phyloP scores from a whole-genome alignment of 345 rosid genomes.

The Microcos paniculata region DNA sequence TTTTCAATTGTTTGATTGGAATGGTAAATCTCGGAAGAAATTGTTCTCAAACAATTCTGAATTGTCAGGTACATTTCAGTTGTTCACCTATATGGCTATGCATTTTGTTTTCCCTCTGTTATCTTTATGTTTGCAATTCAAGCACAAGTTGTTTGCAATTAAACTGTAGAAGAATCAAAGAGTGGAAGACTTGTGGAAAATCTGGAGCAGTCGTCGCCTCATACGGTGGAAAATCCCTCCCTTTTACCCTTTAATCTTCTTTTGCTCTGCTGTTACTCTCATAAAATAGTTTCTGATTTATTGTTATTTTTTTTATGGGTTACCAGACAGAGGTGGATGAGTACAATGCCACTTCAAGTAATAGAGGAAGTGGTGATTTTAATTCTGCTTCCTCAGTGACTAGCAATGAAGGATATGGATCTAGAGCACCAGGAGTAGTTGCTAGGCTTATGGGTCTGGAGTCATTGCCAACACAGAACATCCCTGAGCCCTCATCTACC shows the following conservation, averaged over 20 bases:
- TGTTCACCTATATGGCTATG: not conserved
- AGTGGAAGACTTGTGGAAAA: slow-evolving; percentile 42
- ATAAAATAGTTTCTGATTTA: slow-evolving; percentile 12
- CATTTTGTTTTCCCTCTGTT: not conserved
- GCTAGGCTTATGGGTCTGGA: slow-evolving; percentile 98
- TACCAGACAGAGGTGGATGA: slow-evolving; percentile 52
- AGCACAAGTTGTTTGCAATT: slow-evolving; percentile 7
- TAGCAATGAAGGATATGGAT: slow-evolving; percentile 66
- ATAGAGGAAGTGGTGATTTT: slow-evolving; percentile 48
- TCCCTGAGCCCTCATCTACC: slow-evolving; percentile 36
- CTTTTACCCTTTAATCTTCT: slow-evolving; percentile 2
- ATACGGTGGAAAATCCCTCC: slow-evolving; percentile 36
- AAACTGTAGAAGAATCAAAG: slow-evolving; percentile 37
- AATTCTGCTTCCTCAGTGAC: slow-evolving; percentile 59
- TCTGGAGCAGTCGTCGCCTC: slow-evolving; percentile 28
- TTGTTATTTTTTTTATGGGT: slow-evolving; percentile 13
- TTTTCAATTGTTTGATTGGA: slow-evolving; percentile 80
- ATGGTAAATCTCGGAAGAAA: slow-evolving; percentile 83
- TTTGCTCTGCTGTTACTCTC: not conserved
- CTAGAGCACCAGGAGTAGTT: slow-evolving; percentile 80
- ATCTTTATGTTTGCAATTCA: not conserved
- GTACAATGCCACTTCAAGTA: slow-evolving; percentile 36
- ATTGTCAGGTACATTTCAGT: slow-evolving; percentile 35
- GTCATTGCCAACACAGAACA: slow-evolving; percentile 64
- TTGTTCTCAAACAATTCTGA: slow-evolving; percentile 49